Base-by-base conservation (phyloP, 202 grass and related monocot genomes). In the Sporobolus alterniflorus region DNA sequence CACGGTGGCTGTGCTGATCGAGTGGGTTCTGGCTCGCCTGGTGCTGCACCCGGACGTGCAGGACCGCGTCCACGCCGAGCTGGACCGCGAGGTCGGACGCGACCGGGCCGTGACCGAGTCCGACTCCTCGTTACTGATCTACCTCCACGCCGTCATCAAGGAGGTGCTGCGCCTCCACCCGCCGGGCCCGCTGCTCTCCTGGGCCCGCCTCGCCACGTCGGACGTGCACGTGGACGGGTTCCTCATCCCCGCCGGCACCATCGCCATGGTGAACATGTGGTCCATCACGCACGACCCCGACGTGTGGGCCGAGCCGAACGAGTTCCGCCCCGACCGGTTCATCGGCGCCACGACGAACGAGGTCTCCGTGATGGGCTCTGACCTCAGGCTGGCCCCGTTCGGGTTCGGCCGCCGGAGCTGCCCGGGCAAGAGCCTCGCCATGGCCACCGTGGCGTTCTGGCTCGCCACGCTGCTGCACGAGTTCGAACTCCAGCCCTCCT, bases 261-360 rank as follows among this genome's bases (percentile, higher is more conserved):
- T 90, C 0, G 92, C 92, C 3, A 95, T 98, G 92, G 95, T 98
- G 39, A 98, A 98, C 95, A 98, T 98, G 95, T 98, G 95, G 95
- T 88, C 92, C 88, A 94, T 98, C 1, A 85, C 90, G 2, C 95
- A 93, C 5, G 95, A 98, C 75, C 52, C 86, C 2, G 22, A 70
- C 3, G 75, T 98, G n/a, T 98, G 95, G 95, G 61, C 75, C 0
- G 57, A 98, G 3, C 91, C 96, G 4, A 3, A 9, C 18, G 73
- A 80, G 73, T 98, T 98, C 20, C 41, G 33, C 0, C 96, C 96
- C 0, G 71, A 86, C 2, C 79, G 96, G 16, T 95, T 95, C 82
- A 0, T 69, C 10, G 78, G 22, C 0, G 5, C 62, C 0, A 9
- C 78, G 9, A 1, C 17, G 0, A 47, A 21, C 0, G 60, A 65